A percentile compares a stretch with the other conserved stretches of the same genome.
These are phyloP conservation scores for Camillea tinctor DNA, from an alignment of 2,329 filamentous ascomycete species.

Conservation along the genomic window DNA sequence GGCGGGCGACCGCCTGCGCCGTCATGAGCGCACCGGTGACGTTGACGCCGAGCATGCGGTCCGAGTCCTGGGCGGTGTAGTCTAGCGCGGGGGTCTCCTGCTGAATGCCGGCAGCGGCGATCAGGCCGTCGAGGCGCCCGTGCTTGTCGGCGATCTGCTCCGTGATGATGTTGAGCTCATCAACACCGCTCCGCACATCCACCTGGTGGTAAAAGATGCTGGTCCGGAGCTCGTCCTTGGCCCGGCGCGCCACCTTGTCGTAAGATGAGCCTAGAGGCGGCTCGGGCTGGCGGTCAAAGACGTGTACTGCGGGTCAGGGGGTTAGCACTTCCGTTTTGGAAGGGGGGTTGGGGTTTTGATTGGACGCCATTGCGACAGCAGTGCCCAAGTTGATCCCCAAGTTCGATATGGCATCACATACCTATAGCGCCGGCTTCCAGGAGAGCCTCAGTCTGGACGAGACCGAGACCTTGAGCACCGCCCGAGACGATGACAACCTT, in stretches of 20 bases:
- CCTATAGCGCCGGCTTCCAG: conserved; percentile 74
- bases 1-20: conserved; percentile 80
- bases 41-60: conserved; percentile 81
- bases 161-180: conserved; percentile 64
- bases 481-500: conserved; percentile 77
- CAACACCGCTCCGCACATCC: conserved; percentile 70
- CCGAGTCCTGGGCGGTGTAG: conserved; percentile 71
- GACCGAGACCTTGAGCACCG: conserved; percentile 72
- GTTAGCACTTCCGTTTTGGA: neutral
- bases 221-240: conserved; percentile 62
- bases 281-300: conserved; percentile 60
- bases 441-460: conserved; percentile 76
- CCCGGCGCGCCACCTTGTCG: conserved; percentile 60
- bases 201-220: conserved; percentile 72
- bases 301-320: conserved; percentile 54
- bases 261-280: conserved; percentile 59
- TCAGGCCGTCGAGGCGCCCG: conserved; percentile 74
- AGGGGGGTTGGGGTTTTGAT: neutral
- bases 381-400: too few relatives aligned
- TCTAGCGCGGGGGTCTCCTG: conserved; percentile 82
- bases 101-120: conserved; percentile 71
- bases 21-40: conserved; percentile 84
- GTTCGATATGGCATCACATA: conserved; percentile 26
- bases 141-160: conserved; percentile 66
- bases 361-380: too few relatives aligned